These are phyloP conservation scores for Allium fistulosum DNA, from an alignment of 106 monocot genomes.

Conservation along the genomic window DNA sequence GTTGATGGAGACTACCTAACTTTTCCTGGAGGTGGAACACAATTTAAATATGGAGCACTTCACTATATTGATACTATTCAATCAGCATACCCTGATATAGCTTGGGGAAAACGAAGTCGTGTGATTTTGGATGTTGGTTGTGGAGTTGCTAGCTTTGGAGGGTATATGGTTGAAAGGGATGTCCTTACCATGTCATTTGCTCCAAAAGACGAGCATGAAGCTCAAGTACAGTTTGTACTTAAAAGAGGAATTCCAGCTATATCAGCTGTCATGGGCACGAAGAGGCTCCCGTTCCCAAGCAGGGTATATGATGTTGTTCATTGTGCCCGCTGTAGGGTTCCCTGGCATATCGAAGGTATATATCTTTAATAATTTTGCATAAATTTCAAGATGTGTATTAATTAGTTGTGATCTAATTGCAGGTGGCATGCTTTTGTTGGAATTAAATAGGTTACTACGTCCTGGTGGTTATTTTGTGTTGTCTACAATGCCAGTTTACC, in stretches of 20 bases:
- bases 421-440: slow-evolving; percentile 90
- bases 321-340: slow-evolving; percentile 91
- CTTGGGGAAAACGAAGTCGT: slow-evolving; percentile 71
- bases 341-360: slow-evolving; percentile 94
- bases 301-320: slow-evolving; percentile 79
- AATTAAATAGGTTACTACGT: slow-evolving; percentile 71
- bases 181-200: slow-evolving; percentile 92
- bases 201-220: slow-evolving; percentile 96
- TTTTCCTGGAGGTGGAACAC: slow-evolving; percentile 94
- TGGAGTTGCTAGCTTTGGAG: slow-evolving; percentile 93
- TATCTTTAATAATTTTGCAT: background rate
- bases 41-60: slow-evolving; percentile 72
- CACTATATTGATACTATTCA: slow-evolving; percentile 83
- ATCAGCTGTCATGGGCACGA: slow-evolving; percentile 89
- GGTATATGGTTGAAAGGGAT: slow-evolving; percentile 71
- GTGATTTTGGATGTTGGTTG: slow-evolving; percentile 86
- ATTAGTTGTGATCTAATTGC: slow-evolving; percentile 7
- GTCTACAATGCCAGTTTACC: slow-evolving; percentile 90
- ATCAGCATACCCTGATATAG: slow-evolving; percentile 55
- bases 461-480: slow-evolving; percentile 92
- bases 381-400: background rate
- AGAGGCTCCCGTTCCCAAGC: slow-evolving; percentile 81
- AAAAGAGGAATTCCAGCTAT: slow-evolving; percentile 94
- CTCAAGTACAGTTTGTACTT: slow-evolving; percentile 91
- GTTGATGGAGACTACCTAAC: slow-evolving; percentile 73